Evolutionary conservation across 2,329 filamentous ascomycete genomes (phyloP).

Genomic region (Raffaelea albimanens): DNA sequence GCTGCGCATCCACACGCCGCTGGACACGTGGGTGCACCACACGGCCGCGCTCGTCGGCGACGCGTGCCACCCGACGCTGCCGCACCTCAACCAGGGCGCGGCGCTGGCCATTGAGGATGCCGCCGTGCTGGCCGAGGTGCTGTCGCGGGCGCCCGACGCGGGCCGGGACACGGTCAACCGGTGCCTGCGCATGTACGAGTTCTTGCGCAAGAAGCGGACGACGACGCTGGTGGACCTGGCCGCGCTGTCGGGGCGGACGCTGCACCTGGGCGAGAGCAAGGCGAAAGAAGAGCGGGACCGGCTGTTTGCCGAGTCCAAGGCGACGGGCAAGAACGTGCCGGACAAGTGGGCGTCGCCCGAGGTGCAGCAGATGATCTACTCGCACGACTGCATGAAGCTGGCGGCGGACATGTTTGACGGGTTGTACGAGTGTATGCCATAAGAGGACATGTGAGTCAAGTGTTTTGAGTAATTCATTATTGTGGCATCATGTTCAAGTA

Average conservation of each 20-base stretch:
- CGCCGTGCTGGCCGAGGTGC: constrained; percentile 45
- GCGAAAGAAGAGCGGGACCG: constrained; percentile 49
- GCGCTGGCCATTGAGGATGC: constrained; percentile 61
- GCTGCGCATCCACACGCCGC: constrained; percentile 45
- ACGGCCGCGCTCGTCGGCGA: constrained; percentile 51
- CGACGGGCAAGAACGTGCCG: constrained; percentile 38
- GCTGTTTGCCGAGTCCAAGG: constrained; percentile 40
- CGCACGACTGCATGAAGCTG: constrained; percentile 49
- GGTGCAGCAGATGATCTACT: constrained; percentile 57
- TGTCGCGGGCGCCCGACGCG: constrained; percentile 25
- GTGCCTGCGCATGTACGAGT: constrained; percentile 44
- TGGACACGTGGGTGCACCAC: constrained; percentile 49
- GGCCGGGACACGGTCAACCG: constrained; percentile 29
- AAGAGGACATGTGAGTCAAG: too few relatives aligned
- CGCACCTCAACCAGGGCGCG: constrained; percentile 57
- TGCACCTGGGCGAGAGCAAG: constrained; percentile 48
- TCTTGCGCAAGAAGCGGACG: constrained; percentile 45
- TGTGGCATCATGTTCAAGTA: too few relatives aligned
- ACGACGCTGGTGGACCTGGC: constrained; percentile 43
- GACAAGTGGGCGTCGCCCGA: constrained; percentile 65
- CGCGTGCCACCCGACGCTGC: constrained; percentile 57
- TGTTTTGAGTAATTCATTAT: too few relatives aligned
- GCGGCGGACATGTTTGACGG: constrained; percentile 42
- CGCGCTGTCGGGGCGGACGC: constrained; percentile 38
- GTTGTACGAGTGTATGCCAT: constrained; percentile 26